These are phyloP conservation scores for Aspergillus panamensis DNA, from an alignment of 495 filamentous ascomycete species.

Conservation along the genomic window DNA sequence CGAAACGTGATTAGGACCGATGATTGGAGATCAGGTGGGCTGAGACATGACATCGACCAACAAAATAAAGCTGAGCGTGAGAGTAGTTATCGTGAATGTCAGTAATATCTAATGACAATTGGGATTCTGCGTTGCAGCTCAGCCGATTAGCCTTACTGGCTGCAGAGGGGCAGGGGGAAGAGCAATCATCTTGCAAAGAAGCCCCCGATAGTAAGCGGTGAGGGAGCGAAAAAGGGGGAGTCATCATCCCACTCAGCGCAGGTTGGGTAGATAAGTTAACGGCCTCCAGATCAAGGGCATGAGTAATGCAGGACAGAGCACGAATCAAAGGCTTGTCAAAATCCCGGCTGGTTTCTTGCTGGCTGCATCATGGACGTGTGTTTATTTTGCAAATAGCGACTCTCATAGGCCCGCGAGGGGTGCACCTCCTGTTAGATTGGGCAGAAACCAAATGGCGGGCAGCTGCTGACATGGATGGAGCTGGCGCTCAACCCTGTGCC, in stretches of 20 bases:
- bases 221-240: conserved; percentile 17
- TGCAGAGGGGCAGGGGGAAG: conserved; percentile 10
- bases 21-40: conserved; percentile 10
- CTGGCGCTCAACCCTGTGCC: conserved; percentile 8
- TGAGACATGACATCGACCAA: conserved; percentile 9
- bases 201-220: conserved; percentile 22
- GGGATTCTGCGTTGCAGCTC: background rate
- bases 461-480: conserved; percentile 5
- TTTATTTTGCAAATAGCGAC: conserved; percentile 15
- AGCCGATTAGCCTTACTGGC: background rate
- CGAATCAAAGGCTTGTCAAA: conserved; percentile 12
- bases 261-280: conserved; percentile 18
- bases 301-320: conserved; percentile 7
- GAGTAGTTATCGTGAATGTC: conserved; percentile 6
- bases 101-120: conserved; percentile 1
- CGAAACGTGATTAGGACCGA: background rate
- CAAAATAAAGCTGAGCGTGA: conserved; percentile 8
- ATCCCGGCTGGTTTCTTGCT: conserved; percentile 13
- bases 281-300: background rate
- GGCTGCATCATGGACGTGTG: conserved; percentile 19
- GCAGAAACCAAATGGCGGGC: conserved; percentile 24
- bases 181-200: conserved; percentile 8
- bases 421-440: conserved; percentile 19
- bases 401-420: conserved; percentile 15
- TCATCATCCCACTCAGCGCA: conserved; percentile 10